phyloP scores from a whole-genome alignment of 1,284 basidiomycete species.

The Microbotryomycetes sp. region DNA sequence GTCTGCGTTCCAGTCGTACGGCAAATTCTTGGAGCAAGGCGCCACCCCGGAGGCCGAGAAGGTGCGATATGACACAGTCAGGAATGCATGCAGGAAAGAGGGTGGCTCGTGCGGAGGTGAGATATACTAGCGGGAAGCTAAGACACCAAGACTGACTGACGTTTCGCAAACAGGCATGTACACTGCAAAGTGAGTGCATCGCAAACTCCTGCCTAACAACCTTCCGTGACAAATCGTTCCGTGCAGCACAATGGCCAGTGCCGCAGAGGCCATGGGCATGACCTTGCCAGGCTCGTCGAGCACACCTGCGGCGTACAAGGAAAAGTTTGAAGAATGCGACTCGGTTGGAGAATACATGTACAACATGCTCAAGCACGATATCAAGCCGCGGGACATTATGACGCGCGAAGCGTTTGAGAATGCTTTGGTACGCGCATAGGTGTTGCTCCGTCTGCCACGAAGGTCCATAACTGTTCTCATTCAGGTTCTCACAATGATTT shows the following conservation, averaged over 20 bases:
- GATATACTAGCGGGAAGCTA: slow-evolving; percentile 44
- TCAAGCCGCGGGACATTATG: slow-evolving; percentile 95
- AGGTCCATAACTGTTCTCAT: too few relatives aligned
- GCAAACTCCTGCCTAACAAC: slow-evolving; percentile 29
- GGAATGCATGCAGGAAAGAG: slow-evolving; percentile 87
- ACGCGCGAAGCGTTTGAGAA: slow-evolving; percentile 92
- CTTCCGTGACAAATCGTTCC: not conserved
- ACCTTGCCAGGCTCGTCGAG: slow-evolving; percentile 81
- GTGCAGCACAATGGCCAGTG: slow-evolving; percentile 44
- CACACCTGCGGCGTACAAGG: slow-evolving; percentile 71
- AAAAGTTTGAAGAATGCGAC: slow-evolving; percentile 77
- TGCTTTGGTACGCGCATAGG: slow-evolving; percentile 67
- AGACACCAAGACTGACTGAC: too few relatives aligned
- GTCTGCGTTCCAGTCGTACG: slow-evolving; percentile 91
- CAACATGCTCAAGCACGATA: slow-evolving; percentile 69
- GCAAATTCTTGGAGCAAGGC: slow-evolving; percentile 83
- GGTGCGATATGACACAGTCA: slow-evolving; percentile 59
- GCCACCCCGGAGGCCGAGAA: slow-evolving; percentile 70
- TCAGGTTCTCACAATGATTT: slow-evolving; percentile 67
- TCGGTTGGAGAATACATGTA: slow-evolving; percentile 74
- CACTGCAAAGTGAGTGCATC: slow-evolving; percentile 34
- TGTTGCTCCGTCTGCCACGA: slow-evolving; percentile 33
- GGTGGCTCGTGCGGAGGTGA: slow-evolving; percentile 86
- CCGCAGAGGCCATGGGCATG: slow-evolving; percentile 85
- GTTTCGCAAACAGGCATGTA: slow-evolving; percentile 35